Evolutionary conservation across 495 filamentous ascomycete genomes (phyloP).

Genomic region (Chlorociboria aeruginascens): DNA sequence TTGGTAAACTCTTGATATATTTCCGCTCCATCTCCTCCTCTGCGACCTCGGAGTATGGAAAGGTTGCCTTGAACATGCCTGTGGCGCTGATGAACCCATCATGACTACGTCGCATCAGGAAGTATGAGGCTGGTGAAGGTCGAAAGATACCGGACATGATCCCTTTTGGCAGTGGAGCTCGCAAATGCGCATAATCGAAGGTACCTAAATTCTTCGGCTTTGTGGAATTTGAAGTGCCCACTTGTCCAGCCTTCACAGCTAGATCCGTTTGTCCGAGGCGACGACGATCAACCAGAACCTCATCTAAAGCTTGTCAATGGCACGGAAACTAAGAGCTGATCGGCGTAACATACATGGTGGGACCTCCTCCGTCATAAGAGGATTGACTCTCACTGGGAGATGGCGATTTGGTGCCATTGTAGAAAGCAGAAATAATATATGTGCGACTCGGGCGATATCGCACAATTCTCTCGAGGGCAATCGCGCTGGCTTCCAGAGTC

Average conservation of each 20-base stretch:
- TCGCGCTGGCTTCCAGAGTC: too few relatives aligned
- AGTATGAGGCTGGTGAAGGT: conserved; percentile 78
- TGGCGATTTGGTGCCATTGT: conserved; percentile 45
- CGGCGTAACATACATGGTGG: conserved; percentile 41
- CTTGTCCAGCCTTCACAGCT: conserved; percentile 58
- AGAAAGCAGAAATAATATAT: too few relatives aligned
- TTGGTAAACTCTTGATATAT: conserved; percentile 66
- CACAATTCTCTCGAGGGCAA: too few relatives aligned
- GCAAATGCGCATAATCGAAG: conserved; percentile 93
- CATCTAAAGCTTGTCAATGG: conserved; percentile 41
- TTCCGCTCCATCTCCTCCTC: conserved; percentile 83
- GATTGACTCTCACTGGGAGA: conserved; percentile 64
- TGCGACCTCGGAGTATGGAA: conserved; percentile 74
- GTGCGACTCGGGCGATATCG: too few relatives aligned
- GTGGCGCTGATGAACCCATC: conserved; percentile 94
- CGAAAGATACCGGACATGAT: conserved; percentile 88
- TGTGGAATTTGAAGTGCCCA: conserved; percentile 52
- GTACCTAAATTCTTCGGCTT: conserved; percentile 60
- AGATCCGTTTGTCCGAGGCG: conserved; percentile 87
- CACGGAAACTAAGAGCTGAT: conserved; percentile 22
- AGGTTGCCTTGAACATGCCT: conserved; percentile 99
- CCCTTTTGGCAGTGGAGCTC: conserved; percentile 79
- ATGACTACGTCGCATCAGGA: conserved; percentile 90
- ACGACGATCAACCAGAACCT: conserved; percentile 71
- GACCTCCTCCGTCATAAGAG: conserved; percentile 60